phyloP scores from a whole-genome alignment of 805 yeast species.

The Saturnispora silvae region DNA sequence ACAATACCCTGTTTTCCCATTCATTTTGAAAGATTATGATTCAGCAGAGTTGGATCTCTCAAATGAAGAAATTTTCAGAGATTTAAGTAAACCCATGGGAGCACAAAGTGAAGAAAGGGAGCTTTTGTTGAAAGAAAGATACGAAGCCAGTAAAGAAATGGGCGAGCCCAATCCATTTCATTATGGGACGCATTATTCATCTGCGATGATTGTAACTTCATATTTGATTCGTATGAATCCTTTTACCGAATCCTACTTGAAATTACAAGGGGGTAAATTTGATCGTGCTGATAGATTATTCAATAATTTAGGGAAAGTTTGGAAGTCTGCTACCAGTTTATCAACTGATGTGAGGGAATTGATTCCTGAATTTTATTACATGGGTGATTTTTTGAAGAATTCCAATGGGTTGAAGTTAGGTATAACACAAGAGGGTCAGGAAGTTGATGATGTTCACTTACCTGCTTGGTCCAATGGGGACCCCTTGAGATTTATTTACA shows the following conservation, averaged over 20 bases:
- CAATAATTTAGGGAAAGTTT: conserved; percentile 62
- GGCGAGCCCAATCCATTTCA: conserved; percentile 59
- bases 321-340: conserved; percentile 68
- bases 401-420: conserved; percentile 64
- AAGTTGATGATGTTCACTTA: conserved; percentile 50
- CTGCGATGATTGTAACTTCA: conserved; percentile 87
- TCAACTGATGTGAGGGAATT: conserved; percentile 84
- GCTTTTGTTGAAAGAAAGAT: conserved; percentile 56
- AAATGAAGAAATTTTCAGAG: conserved; percentile 56
- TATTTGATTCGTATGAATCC: conserved; percentile 71
- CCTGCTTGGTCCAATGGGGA: conserved; percentile 83
- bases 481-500: conserved; percentile 60
- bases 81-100: conserved; percentile 84
- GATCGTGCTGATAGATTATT: conserved; percentile 83
- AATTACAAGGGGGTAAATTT: conserved; percentile 79
- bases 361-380: conserved; percentile 74
- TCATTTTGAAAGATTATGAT: conserved; percentile 78
- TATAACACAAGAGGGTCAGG: conserved; percentile 44
- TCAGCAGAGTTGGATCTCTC: conserved; percentile 59
- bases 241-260: conserved; percentile 64
- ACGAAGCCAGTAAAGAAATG: conserved; percentile 55
- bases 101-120: conserved; percentile 61
- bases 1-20: conserved; percentile 86
- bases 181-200: conserved; percentile 88
- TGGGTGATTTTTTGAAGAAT: conserved; percentile 70